Evolutionary conservation across 1,284 basidiomycete genomes (phyloP).

Genomic region (Cutaneotrichosporon cutaneum): DNA sequence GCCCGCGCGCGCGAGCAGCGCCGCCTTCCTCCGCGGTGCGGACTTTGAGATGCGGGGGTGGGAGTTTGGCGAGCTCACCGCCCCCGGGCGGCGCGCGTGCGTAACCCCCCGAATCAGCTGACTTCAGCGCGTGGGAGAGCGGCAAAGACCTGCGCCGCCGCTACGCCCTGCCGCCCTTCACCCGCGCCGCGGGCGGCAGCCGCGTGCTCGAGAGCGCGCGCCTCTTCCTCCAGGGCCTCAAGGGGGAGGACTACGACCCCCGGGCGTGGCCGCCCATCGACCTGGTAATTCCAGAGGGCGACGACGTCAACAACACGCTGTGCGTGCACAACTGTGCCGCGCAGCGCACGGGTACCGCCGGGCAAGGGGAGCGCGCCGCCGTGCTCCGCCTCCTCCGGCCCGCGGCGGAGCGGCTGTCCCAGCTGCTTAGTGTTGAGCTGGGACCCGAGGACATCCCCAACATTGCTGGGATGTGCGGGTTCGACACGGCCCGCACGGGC

Average conservation of each 20-base stretch:
- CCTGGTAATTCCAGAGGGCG: conserved; percentile 41
- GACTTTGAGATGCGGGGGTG: conserved; percentile 62
- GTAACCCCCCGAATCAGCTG: conserved; percentile 39
- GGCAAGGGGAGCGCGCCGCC: not conserved
- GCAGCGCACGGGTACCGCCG: conserved; percentile 54
- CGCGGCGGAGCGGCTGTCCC: conserved; percentile 52
- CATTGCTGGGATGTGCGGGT: conserved; percentile 72
- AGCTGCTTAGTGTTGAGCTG: conserved; percentile 54
- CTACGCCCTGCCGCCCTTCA: conserved; percentile 60
- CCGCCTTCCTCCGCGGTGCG: conserved; percentile 65
- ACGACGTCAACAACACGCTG: conserved; percentile 68
- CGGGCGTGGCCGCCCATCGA: conserved; percentile 18
- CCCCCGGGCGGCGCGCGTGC: conserved; percentile 69
- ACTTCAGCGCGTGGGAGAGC: conserved; percentile 50
- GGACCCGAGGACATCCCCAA: conserved; percentile 62
- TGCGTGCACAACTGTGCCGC: conserved; percentile 65
- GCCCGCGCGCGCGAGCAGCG: conserved; percentile 48
- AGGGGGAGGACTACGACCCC: conserved; percentile 27
- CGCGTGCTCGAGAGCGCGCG: conserved; percentile 67
- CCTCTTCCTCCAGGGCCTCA: conserved; percentile 62
- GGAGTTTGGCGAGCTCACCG: conserved; percentile 60
- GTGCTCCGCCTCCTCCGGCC: not conserved
- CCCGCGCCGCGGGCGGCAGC: conserved; percentile 62
- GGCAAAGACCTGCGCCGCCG: conserved; percentile 28
- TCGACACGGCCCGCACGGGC: conserved; percentile 56